Percentiles rank a stretch among this genome's conserved stretches.
Conservation (phyloP, 805 yeast species). For the Lipomyces yamadae region DNA sequence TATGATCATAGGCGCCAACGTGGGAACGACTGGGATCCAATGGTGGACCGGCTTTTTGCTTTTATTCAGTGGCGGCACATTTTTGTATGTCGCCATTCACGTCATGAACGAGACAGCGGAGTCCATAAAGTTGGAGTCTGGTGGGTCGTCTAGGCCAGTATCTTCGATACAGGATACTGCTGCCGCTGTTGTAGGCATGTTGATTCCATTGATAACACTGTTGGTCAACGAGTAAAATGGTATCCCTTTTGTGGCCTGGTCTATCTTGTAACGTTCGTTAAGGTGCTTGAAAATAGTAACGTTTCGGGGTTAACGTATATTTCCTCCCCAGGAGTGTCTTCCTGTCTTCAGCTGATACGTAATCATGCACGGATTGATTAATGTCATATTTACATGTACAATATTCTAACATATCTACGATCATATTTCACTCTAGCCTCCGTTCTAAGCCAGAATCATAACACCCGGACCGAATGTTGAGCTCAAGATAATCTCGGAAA, state of each 20-base stretch:
- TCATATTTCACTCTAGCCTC: not conserved
- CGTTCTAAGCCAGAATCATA: constrained; percentile 22
- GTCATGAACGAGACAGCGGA: constrained; percentile 52
- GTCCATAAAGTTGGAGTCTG: constrained; percentile 17
- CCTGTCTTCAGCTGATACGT: not conserved
- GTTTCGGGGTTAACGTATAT: not conserved
- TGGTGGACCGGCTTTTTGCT: constrained; percentile 60
- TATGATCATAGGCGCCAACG: constrained; percentile 42
- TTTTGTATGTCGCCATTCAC: constrained; percentile 71
- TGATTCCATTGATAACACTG: constrained; percentile 44
- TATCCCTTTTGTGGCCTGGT: not conserved
- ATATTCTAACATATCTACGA: not conserved
- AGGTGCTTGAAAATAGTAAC: not conserved
- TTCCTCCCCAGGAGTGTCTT: not conserved
- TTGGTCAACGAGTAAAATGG: constrained; percentile 40
- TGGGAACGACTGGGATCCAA: constrained; percentile 39
- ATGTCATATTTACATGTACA: not conserved
- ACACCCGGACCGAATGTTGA: constrained; percentile 33
- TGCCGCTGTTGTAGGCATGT: constrained; percentile 43
- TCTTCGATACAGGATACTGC: constrained; percentile 34
- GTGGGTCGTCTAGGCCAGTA: constrained; percentile 9
- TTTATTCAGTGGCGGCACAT: constrained; percentile 73
- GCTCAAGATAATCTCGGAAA: constrained; percentile 26
- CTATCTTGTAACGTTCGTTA: not conserved
- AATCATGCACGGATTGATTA: not conserved